Conservation (phyloP, 345 rosid genomes). For the Populus ilicifolia region DNA sequence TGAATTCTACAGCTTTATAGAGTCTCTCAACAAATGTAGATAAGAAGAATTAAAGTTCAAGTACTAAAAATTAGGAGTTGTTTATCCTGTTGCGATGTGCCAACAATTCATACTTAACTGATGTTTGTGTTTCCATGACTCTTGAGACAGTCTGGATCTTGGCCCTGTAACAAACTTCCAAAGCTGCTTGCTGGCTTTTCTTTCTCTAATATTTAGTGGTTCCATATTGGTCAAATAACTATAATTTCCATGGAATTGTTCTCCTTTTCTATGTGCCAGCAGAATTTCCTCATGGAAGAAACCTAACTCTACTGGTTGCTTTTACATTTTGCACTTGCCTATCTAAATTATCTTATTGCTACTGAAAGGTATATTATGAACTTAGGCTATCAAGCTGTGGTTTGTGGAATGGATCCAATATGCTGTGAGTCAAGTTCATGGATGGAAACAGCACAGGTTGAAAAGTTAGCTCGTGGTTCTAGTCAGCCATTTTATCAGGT, state of each 20-base stretch:
- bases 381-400: conserved; percentile 76
- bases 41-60: not conserved
- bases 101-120: not conserved
- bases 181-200: not conserved
- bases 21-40: not conserved
- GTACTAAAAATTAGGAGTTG: not conserved
- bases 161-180: not conserved
- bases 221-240: not conserved
- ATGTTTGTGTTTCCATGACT: not conserved
- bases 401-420: conserved; percentile 95
- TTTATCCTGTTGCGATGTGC: not conserved
- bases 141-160: not conserved
- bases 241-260: not conserved
- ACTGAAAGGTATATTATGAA: too few relatives aligned
- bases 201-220: not conserved
- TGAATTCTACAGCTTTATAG: not conserved
- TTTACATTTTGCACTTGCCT: not conserved
- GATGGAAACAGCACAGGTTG: conserved; percentile 80
- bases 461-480: conserved; percentile 66
- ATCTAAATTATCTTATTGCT: not conserved
- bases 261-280: not conserved
- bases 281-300: not conserved
- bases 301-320: not conserved
- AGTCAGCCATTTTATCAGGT: conserved; percentile 99
- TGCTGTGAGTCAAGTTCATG: conserved; percentile 86